Evolutionary conservation across 805 yeast species (phyloP), one percentile per base, ranked within the genome.

Genomic region (Kurtzmaniella fragi): DNA sequence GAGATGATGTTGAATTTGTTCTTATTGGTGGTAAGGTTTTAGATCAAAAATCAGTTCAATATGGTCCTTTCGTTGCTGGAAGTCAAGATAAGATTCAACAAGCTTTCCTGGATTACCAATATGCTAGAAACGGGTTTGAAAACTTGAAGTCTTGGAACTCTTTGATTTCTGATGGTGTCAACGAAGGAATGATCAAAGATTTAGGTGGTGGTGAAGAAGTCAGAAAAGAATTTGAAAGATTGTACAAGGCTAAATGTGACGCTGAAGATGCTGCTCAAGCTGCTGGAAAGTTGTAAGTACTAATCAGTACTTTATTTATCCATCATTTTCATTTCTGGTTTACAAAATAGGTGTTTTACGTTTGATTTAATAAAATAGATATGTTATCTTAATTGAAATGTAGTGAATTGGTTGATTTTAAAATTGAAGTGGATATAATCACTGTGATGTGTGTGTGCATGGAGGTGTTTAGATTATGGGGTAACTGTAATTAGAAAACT

Each of bases 31-130:
- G 95, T 41, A 61, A 84, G 56, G 73, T 75, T 15, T 64, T 86
- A 41, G 75, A 85, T 49, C 95, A 88, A 64, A 76, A 78, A 13
- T 71, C 84, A 40, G 84, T 86, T 26, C 96, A 89, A 56, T 82
- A 88, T 56, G 96, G 96, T 13, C 96, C 96, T 11, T 90, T 89
- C 55, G 96, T 89, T 14, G 91, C 85, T 44, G 76, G 84, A 6
- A 64, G 82, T 16, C 70, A 71, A 39, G 83, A 78, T 38, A 77
- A 76, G 45, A 81, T 89, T 43, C 71, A 78, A 47, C 62, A 82
- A 49, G 93, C 87, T 0, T 80, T 85, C 51, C 51, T 64, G 59
- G 89, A 84, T 55, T 90, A 83, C 57, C 91, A 83, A 59, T 57
- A 62, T 36, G 82, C 78, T 41, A 59, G 64, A 20, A 82, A 82